A percentile compares a stretch with the other conserved stretches of the same genome.
phyloP scores from a whole-genome alignment of 2,329 filamentous ascomycete genomes.

The Akanthomyces uredinophilus region DNA sequence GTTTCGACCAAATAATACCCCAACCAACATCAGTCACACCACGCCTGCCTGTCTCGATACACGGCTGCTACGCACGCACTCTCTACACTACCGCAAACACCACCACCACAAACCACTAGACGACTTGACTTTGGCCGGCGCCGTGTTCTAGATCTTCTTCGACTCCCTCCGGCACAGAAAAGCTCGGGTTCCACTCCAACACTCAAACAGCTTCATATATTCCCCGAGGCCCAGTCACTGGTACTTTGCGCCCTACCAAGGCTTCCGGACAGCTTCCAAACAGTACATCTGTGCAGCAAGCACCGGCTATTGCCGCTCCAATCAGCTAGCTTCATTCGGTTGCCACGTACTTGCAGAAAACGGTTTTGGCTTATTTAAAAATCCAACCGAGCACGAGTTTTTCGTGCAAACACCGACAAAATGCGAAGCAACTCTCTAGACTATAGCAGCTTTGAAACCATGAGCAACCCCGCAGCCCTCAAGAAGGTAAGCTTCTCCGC shows the following conservation, averaged over 20 bases:
- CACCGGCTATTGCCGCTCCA: neutral
- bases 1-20: neutral
- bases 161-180: neutral
- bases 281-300: neutral
- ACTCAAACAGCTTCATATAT: neutral
- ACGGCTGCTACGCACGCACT: neutral
- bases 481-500: slow-evolving; percentile 12
- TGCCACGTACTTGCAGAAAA: neutral
- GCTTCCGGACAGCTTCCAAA: neutral
- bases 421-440: slow-evolving; percentile 11
- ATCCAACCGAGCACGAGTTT: neutral
- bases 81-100: neutral
- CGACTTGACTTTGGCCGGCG: neutral
- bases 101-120: neutral
- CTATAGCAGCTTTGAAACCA: slow-evolving; percentile 11
- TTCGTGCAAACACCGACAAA: neutral
- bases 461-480: neutral
- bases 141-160: neutral
- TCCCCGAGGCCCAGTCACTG: neutral
- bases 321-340: neutral
- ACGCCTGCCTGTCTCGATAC: neutral
- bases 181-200: neutral
- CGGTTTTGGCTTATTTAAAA: neutral
- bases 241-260: neutral
- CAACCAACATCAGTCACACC: neutral